Evolutionary conservation across 495 filamentous ascomycete genomes (phyloP), one percentile per base, ranked within the genome.

Genomic region (Letharia lupina): DNA sequence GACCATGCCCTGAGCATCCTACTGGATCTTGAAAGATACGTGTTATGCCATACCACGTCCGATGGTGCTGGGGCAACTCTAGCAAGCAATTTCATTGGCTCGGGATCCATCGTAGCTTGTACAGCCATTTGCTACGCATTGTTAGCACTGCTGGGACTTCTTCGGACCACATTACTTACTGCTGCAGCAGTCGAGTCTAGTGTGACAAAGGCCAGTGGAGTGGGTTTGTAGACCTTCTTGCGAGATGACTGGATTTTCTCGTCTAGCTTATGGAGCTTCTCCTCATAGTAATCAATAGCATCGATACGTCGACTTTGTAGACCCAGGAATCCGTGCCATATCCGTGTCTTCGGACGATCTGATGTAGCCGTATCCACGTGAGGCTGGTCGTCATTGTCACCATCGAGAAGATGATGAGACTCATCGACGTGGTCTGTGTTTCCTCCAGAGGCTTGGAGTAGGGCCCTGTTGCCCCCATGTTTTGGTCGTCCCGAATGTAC

Each of bases 121-220:
- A 95, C 87, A 20, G 91, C 91, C 89, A 97, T 95, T 79, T 98
- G 94, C 71, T 77, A 62, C 13, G 52, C 8, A n/a, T 2, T 42
- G 60, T 69, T 20, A 73, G 65, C 56, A 18, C n/a, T 35, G 48
- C 31, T n/a, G 60, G 4, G 4, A 57, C 15, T 13, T 9, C 3
- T 47, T 60, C 23, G 13, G 15, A 5, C 16, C 16, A 35, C 42
- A n/a, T 39, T 40, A 70, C 73, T 74, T 72, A 75, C 73, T 65
- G 83, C 86, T 33, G 92, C 86, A n/a, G 91, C 89, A 66, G 93
- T 91, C 23, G 91, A 96, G 75, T 96, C 88, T 89, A 99, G 92
- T 1, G 95, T 97, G 42, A 99, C 91, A 74, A 98, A 98, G 10
- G 95, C 95, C 44, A 95, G 79, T 52, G 92, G 86, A 0, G 86